Base-by-base conservation (phyloP, 768 basidiomycete genomes). In the Artomyces pyxidatus region DNA sequence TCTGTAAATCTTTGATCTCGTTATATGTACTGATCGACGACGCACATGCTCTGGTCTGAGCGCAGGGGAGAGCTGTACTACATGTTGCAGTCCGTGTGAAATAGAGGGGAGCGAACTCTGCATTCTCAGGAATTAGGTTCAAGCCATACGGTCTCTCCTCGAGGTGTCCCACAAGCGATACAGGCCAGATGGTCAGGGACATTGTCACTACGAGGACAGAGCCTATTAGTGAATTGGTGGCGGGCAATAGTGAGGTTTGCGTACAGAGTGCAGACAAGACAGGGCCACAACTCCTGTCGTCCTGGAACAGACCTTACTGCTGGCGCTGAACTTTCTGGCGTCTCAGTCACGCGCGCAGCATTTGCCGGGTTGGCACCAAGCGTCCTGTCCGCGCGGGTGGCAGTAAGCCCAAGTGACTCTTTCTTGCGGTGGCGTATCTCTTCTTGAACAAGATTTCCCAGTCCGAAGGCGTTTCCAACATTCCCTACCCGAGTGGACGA, bases 161-260 rank as follows among this genome's bases (percentile, higher is more conserved):
- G 68, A 44, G 74, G 71, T 9, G 78, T 81, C 3, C 68, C 67
- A 59, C 85, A 87, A 1, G 71, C 81, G 32, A 77, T 72, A 58
- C 85, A 87, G 8, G 76, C 77, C 8, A 83, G 70, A 61, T 82
- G 76, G 16, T 58, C 63, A 9, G 67, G 61, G 28, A 76, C 59
- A 53, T 86, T 85, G 45, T 69, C 55, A 38, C 81, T 84, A 50
- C 37, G 32, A 52, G 9, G 43, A 21, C 22, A 37, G 32, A 28
- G 30, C 21, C 37, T 7, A 7, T 25, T 14, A 21, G 26, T 43
- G 26, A 19, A 12, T 29, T n/a, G 10, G 25, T 25, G 40, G 26
- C 25, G 37, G 21, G 12, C 14, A 14, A 23, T 35, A 14, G 19
- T 41, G 38, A 37, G n/a, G n/a, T n/a, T n/a, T n/a, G n/a, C 45